Conservation (phyloP, 106 monocot species). For the Iris macrosiphon region DNA sequence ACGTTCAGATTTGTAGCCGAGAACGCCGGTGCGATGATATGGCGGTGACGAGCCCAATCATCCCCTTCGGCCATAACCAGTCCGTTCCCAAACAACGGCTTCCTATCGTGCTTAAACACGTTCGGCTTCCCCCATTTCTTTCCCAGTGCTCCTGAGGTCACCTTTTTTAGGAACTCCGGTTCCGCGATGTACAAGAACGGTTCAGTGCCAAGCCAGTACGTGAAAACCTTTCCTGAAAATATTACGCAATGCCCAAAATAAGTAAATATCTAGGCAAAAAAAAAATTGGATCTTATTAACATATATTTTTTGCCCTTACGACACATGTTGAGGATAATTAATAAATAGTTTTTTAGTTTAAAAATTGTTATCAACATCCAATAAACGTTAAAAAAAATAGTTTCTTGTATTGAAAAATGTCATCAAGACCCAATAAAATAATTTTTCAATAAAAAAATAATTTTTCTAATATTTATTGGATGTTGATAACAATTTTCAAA, state of each 20-base stretch:
- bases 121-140: conserved; percentile 54
- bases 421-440: too few relatives aligned
- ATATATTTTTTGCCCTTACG: too few relatives aligned
- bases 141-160: conserved; percentile 12
- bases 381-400: too few relatives aligned
- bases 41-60: conserved; percentile 43
- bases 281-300: too few relatives aligned
- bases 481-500: too few relatives aligned
- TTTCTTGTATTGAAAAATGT: too few relatives aligned
- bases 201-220: conserved; percentile 81
- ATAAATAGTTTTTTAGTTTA: too few relatives aligned
- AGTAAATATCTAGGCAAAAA: too few relatives aligned
- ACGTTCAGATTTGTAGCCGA: conserved; percentile 54
- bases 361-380: too few relatives aligned
- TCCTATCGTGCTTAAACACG: conserved; percentile 56
- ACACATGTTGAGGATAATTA: too few relatives aligned
- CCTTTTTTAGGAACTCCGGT: conserved; percentile 35
- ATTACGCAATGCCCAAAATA: not conserved
- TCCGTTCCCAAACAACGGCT: conserved; percentile 61
- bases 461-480: too few relatives aligned
- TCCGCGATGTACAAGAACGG: conserved; percentile 52
- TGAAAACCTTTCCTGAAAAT: conserved; percentile 54
- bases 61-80: conserved; percentile 56
- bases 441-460: too few relatives aligned
- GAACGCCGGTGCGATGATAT: conserved; percentile 54